Base-by-base conservation (phyloP, 169 alveolate genomes). In the Amoebophrya sp. region DNA sequence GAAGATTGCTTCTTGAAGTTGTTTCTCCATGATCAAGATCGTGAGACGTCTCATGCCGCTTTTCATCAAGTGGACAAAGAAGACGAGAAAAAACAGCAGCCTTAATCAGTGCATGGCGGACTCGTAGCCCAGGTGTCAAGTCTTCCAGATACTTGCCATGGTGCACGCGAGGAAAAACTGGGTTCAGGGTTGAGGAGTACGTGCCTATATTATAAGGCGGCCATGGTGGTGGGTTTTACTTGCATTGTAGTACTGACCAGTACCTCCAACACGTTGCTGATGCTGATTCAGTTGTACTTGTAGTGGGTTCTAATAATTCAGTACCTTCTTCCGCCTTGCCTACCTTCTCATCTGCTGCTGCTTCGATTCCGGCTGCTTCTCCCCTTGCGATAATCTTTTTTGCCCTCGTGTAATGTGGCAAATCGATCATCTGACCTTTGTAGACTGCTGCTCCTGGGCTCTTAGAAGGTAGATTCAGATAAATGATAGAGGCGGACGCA, bases 391-490 rank as follows among this genome's bases (percentile, higher is more conserved):
- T 24, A 40, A 92, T 92, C 29, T 90, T 78, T 78, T 92, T 90
- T 0, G 93, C 93, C 55, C 47, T 12, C 36, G 38, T 23, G 90
- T 78, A 92, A 41, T 92, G 93, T 0, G 93, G 93, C 78, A 92
- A 47, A 91, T 92, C 93, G 41, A 92, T 91, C 93, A 92, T 92
- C 91, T 92, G 93, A 18, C 89, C 89, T n/a, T 92, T 92, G 90
- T 78, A 92, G 3, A 65, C 83, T 10, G n/a, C 83, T 1, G 83
- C 83, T 29, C 83, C 83, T 47, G 6, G n/a, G n/a, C n/a, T n/a
- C n/a, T n/a, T n/a, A n/a, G n/a, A n/a, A n/a, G n/a, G n/a, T n/a
- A n/a, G n/a, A n/a, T n/a, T n/a, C n/a, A n/a, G n/a, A n/a, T n/a
- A n/a, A n/a, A n/a, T n/a, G n/a, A n/a, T n/a, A n/a, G n/a, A n/a